A percentile compares a stretch with the other conserved stretches of the same genome.
phyloP scores from a whole-genome alignment of 495 filamentous ascomycete genomes.

The Aspergillus affinis region DNA sequence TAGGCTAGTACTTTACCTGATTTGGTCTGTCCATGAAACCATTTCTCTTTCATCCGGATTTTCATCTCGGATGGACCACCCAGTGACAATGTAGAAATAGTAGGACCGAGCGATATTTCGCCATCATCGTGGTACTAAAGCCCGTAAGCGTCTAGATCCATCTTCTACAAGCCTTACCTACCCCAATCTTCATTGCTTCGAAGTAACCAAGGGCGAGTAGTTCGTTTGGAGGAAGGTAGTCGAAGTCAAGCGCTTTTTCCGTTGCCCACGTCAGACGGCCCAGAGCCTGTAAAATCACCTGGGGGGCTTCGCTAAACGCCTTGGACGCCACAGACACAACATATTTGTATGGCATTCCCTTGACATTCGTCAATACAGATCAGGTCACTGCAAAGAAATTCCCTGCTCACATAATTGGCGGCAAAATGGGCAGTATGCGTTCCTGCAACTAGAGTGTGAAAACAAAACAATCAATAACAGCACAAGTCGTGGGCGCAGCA shows the following conservation, averaged over 20 bases:
- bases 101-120: conserved; percentile 70
- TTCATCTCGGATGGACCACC: conserved; percentile 68
- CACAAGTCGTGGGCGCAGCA: conserved; percentile 14
- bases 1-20: conserved; percentile 19
- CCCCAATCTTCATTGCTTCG: conserved; percentile 64
- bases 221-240: conserved; percentile 58
- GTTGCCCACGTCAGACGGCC: conserved; percentile 68
- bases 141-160: not conserved
- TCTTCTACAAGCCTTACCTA: conserved; percentile 38
- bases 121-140: conserved; percentile 82
- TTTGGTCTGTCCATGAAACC: conserved; percentile 41
- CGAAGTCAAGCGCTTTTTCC: conserved; percentile 33
- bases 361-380: not conserved
- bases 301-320: conserved; percentile 60
- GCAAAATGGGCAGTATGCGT: conserved; percentile 66
- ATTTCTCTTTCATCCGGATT: conserved; percentile 65
- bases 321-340: conserved; percentile 65
- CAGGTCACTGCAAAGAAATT: not conserved
- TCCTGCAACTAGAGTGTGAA: conserved; percentile 28
- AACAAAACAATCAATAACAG: not conserved
- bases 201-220: conserved; percentile 75
- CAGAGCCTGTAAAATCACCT: conserved; percentile 54
- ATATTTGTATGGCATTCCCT: conserved; percentile 85
- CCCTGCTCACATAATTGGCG: conserved; percentile 65
- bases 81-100: conserved; percentile 72